Conservation (phyloP, 2,329 filamentous ascomycete species). For the Huntiella decipiens region DNA sequence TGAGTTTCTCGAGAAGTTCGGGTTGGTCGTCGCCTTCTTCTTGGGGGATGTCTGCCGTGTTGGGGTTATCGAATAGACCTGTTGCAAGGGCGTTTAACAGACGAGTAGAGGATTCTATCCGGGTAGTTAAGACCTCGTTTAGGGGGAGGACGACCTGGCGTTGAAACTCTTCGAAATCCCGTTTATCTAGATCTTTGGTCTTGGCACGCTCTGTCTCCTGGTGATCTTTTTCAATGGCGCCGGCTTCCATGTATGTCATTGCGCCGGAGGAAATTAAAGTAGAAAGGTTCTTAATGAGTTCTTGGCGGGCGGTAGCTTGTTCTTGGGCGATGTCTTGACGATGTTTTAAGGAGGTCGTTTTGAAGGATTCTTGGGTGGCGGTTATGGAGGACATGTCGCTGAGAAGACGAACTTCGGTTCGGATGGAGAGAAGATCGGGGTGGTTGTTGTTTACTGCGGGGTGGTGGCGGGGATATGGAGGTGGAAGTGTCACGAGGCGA, state of each 20-base stretch:
- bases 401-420: slow-evolving; percentile 52
- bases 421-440: slow-evolving; percentile 64
- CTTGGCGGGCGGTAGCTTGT: slow-evolving; percentile 34
- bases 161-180: slow-evolving; percentile 72
- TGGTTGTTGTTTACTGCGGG: slow-evolving; percentile 94
- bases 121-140: slow-evolving; percentile 58
- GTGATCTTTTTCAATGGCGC: slow-evolving; percentile 59
- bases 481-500: slow-evolving; percentile 76
- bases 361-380: slow-evolving; percentile 44
- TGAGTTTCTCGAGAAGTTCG: slow-evolving; percentile 84
- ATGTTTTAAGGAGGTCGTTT: slow-evolving; percentile 34
- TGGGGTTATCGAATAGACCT: slow-evolving; percentile 19
- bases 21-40: slow-evolving; percentile 92
- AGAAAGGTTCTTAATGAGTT: slow-evolving; percentile 57
- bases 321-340: slow-evolving; percentile 34
- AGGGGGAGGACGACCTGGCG: slow-evolving; percentile 64
- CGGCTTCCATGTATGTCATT: slow-evolving; percentile 68
- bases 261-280: slow-evolving; percentile 58
- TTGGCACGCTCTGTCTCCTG: slow-evolving; percentile 49
- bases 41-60: slow-evolving; percentile 66
- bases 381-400: slow-evolving; percentile 57
- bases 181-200: slow-evolving; percentile 55
- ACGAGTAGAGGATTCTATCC: slow-evolving; percentile 53
- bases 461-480: slow-evolving; percentile 83
- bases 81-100: slow-evolving; percentile 27